phyloP scores from a whole-genome alignment of 1,284 basidiomycete genomes.

The Ustilago xerochloae region DNA sequence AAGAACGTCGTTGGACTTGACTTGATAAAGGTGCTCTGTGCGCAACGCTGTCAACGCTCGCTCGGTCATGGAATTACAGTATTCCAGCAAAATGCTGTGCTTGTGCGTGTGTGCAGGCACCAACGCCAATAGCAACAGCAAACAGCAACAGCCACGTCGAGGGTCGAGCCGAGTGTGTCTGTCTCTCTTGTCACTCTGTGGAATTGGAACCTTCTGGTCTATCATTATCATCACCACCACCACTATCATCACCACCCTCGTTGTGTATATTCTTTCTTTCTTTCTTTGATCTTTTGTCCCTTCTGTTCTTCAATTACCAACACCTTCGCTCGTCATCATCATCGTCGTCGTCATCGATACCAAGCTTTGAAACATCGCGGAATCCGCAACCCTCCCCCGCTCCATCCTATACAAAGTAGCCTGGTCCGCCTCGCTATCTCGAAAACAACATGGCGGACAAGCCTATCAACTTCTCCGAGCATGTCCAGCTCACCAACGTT shows the following conservation, averaged over 20 bases:
- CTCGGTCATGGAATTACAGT: no score
- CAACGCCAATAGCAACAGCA: no score
- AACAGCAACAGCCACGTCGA: conserved; percentile 1
- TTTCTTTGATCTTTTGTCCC: not conserved
- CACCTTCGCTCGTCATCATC: not conserved
- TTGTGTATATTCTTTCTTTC: conserved; percentile 36
- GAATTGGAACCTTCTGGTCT: not conserved
- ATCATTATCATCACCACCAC: not conserved
- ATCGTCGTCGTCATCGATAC: conserved; percentile 26
- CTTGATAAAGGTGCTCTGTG: not conserved
- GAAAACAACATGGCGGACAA: conserved; percentile 63
- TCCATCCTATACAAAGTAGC: conserved; percentile 12
- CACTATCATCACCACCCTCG: conserved; percentile 11
- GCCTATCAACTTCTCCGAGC: conserved; percentile 65
- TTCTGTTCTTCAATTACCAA: not conserved
- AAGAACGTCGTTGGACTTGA: conserved; percentile 1
- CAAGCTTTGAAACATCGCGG: conserved; percentile 4
- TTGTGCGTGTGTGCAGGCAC: no score
- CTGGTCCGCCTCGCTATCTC: conserved; percentile 8
- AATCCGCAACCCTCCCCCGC: not conserved
- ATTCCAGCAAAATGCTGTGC: no score
- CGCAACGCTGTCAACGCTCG: not conserved
- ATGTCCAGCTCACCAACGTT: conserved; percentile 86
- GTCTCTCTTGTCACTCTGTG: not conserved
- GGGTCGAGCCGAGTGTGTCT: not conserved